phyloP scores from a whole-genome alignment of 129 eudicot genomes.

The Artemisia argyi region DNA sequence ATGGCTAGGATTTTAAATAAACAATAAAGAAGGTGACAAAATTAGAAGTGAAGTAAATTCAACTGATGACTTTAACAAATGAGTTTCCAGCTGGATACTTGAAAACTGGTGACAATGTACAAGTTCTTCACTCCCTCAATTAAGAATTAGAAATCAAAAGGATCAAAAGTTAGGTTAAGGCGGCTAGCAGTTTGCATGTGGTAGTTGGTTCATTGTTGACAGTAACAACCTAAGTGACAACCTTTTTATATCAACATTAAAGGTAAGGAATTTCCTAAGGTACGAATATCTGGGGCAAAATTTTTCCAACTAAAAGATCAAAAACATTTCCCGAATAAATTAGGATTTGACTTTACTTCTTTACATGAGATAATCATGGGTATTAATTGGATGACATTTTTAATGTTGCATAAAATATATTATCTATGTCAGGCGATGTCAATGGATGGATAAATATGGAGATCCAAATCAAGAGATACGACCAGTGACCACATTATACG shows the following conservation, averaged over 20 bases:
- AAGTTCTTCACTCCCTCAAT: constrained; percentile 19
- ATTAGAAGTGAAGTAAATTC: constrained; percentile 16
- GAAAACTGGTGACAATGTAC: constrained; percentile 22
- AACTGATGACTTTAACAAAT: constrained; percentile 27
- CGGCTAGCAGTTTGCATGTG: constrained; percentile 32
- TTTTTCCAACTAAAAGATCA: too few relatives aligned
- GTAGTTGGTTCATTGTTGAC: constrained; percentile 20
- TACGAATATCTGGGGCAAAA: too few relatives aligned
- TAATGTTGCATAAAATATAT: too few relatives aligned
- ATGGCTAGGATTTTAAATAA: not conserved
- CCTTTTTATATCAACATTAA: not conserved
- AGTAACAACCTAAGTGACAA: not conserved
- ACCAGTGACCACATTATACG: too few relatives aligned
- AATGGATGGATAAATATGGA: too few relatives aligned
- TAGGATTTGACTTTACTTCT: too few relatives aligned
- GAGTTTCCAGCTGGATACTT: constrained; percentile 31
- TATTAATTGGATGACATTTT: too few relatives aligned
- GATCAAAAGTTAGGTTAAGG: constrained; percentile 34
- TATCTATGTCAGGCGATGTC: too few relatives aligned
- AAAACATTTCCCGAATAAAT: too few relatives aligned
- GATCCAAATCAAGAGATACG: too few relatives aligned
- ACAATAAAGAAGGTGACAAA: constrained; percentile 20
- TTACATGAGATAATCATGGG: too few relatives aligned
- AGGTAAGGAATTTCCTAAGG: too few relatives aligned
- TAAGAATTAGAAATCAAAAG: constrained; percentile 16